These are phyloP conservation scores for Clathrospora elynae DNA, from an alignment of 2,329 filamentous ascomycete genomes.

Conservation along the genomic window DNA sequence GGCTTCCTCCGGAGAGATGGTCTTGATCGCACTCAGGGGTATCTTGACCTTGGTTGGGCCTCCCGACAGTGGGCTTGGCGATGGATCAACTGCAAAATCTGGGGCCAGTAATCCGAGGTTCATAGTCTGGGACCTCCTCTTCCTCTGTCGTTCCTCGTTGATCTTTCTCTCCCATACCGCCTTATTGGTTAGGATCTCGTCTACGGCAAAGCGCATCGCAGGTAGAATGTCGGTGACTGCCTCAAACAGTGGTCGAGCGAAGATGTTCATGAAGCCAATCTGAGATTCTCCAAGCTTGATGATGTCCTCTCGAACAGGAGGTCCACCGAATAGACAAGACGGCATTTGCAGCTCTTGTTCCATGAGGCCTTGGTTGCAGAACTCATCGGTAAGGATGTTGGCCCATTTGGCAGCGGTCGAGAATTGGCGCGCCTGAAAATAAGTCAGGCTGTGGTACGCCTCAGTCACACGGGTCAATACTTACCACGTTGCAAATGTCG, in stretches of 20 bases:
- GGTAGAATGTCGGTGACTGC: conserved; percentile 86
- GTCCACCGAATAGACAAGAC: conserved; percentile 79
- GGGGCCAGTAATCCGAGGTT: conserved; percentile 30
- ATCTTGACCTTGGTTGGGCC: conserved; percentile 23
- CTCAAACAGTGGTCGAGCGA: conserved; percentile 89
- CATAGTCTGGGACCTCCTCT: conserved; percentile 42
- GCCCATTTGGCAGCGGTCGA: conserved; percentile 87
- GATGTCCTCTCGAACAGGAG: conserved; percentile 80
- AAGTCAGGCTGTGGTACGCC: conserved; percentile 10
- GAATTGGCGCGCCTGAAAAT: conserved; percentile 76
- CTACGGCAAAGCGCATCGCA: conserved; percentile 79
- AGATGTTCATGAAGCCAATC: conserved; percentile 95
- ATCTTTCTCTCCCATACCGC: conserved; percentile 72
- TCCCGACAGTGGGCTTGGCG: conserved; percentile 44
- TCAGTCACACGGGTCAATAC: conserved; percentile 49
- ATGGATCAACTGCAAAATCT: conserved; percentile 34
- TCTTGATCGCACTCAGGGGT: conserved; percentile 16
- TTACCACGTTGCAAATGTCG: conserved; percentile 96
- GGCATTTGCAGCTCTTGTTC: conserved; percentile 85
- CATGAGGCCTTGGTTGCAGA: conserved; percentile 90
- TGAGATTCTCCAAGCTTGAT: conserved; percentile 85
- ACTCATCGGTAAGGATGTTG: conserved; percentile 91
- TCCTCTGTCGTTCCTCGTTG: conserved; percentile 64
- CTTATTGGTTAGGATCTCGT: conserved; percentile 80
- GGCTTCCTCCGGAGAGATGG: conserved; percentile 21